Evolutionary conservation across 2,329 filamentous ascomycete genomes (phyloP).

Genomic region (Claviceps maximensis): DNA sequence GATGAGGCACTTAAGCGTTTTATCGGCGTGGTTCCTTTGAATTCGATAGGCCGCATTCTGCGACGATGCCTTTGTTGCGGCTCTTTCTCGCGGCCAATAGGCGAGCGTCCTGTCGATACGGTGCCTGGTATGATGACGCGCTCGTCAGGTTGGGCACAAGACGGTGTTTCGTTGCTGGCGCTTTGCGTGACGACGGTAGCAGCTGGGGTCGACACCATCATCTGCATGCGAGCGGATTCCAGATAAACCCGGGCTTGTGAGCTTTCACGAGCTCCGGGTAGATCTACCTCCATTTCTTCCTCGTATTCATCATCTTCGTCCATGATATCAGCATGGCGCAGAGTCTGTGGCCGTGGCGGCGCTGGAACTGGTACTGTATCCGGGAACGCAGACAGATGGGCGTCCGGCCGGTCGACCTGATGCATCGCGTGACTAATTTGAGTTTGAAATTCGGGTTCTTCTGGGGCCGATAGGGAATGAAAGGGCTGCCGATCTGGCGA

Average conservation of each 20-base stretch:
- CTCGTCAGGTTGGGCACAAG: conserved; percentile 20
- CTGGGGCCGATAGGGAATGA: background rate
- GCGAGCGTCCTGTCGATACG: background rate
- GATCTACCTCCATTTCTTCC: conserved; percentile 22
- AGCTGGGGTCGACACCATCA: conserved; percentile 7
- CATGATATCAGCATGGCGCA: background rate
- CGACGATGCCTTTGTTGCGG: conserved; percentile 6
- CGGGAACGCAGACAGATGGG: background rate
- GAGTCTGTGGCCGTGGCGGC: too few species aligned
- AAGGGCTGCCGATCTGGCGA: conserved; percentile 8
- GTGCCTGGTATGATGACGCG: conserved; percentile 11
- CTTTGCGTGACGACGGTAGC: background rate
- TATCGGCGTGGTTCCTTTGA: conserved; percentile 7
- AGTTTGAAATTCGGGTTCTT: conserved; percentile 6
- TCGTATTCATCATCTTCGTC: conserved; percentile 7
- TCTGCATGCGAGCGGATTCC: conserved; percentile 9
- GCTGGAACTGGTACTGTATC: background rate
- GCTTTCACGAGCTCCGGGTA: conserved; percentile 17
- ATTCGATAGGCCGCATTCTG: conserved; percentile 15
- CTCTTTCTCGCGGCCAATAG: background rate
- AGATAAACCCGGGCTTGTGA: conserved; percentile 13
- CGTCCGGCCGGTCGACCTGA: conserved; percentile 1
- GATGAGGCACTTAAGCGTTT: background rate
- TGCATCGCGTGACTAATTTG: conserved; percentile 15
- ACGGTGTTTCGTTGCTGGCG: conserved; percentile 16